A percentile compares a stretch with the other conserved stretches of the same genome.
These are phyloP conservation scores for Ananas comosus DNA, from an alignment of 176 grass and related monocot genomes.

Conservation along the genomic window DNA sequence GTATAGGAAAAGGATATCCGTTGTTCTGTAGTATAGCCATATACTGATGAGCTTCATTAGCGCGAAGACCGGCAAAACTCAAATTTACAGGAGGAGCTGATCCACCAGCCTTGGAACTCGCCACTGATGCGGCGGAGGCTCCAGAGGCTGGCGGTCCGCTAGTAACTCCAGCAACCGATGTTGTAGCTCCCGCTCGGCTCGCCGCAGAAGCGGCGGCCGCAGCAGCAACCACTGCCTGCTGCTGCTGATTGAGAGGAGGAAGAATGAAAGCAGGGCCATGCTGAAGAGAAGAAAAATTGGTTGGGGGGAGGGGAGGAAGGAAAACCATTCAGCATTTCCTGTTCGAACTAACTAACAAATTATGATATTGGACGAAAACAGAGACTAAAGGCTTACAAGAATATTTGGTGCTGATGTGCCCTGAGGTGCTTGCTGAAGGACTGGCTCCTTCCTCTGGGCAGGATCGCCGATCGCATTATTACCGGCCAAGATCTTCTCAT, in stretches of 20 bases:
- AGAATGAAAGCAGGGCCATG: constrained; percentile 74
- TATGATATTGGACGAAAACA: background rate
- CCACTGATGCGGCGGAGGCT: constrained; percentile 21
- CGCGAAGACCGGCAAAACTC: constrained; percentile 67
- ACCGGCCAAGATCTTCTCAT: constrained; percentile 38
- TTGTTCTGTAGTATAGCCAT: constrained; percentile 75
- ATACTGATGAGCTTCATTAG: constrained; percentile 52
- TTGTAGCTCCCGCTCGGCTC: constrained; percentile 40
- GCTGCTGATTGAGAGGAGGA: constrained; percentile 80
- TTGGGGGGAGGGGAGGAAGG: background rate
- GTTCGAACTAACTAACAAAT: background rate
- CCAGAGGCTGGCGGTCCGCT: constrained; percentile 31
- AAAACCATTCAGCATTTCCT: background rate
- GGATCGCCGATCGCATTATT: constrained; percentile 43
- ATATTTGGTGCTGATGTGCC: constrained; percentile 41
- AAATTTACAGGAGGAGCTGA: constrained; percentile 53
- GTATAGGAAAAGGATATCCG: constrained; percentile 58
- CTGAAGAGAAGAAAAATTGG: constrained; percentile 26
- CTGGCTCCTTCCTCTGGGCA: constrained; percentile 63
- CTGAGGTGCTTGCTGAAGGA: constrained; percentile 61
- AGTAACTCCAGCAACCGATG: constrained; percentile 27
- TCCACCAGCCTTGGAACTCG: constrained; percentile 24
- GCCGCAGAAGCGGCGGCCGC: constrained; percentile 44
- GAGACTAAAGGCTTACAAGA: constrained; percentile 33
- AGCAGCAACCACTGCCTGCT: constrained; percentile 33